Evolutionary conservation across 2,329 filamentous ascomycete genomes (phyloP).

Genomic region (Pestalotiopsis sp.): DNA sequence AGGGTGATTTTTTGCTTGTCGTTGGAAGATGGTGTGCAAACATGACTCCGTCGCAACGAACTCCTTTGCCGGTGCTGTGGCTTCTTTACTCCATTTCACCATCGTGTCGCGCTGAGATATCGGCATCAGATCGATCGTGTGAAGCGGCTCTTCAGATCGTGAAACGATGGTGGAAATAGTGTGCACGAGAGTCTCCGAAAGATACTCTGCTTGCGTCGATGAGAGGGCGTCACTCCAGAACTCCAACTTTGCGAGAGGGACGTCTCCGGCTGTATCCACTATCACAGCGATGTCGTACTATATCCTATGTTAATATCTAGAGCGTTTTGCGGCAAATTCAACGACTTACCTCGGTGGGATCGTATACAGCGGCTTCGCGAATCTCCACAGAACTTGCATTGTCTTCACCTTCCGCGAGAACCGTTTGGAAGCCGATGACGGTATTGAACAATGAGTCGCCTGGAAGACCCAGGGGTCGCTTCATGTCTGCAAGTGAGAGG

Average conservation of each 20-base stretch:
- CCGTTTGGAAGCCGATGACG: slow-evolving; percentile 12
- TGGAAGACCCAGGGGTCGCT: background rate
- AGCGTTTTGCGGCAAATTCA: too few species aligned
- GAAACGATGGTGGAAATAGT: slow-evolving; percentile 2
- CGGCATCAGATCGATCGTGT: slow-evolving; percentile 2
- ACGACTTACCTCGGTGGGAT: slow-evolving; percentile 10
- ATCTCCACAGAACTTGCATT: background rate
- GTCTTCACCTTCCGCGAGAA: background rate
- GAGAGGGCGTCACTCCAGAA: slow-evolving; percentile 10
- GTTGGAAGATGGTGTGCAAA: slow-evolving; percentile 9
- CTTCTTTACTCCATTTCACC: slow-evolving; percentile 5
- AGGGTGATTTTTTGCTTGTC: background rate
- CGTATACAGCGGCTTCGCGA: slow-evolving; percentile 1
- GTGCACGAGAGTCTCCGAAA: slow-evolving; percentile 4
- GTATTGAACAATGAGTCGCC: slow-evolving; percentile 11
- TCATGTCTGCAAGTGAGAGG: slow-evolving; percentile 9
- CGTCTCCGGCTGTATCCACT: slow-evolving; percentile 3
- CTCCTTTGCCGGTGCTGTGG: background rate
- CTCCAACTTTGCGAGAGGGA: background rate
- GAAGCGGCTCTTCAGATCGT: background rate
- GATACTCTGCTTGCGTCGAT: background rate
- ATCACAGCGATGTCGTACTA: slow-evolving; percentile 12
- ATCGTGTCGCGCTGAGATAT: background rate
- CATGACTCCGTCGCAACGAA: slow-evolving; percentile 4
- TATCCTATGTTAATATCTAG: background rate